Base-by-base conservation (phyloP, 2,329 filamentous ascomycete species). In the Stachybotrys elegans region DNA sequence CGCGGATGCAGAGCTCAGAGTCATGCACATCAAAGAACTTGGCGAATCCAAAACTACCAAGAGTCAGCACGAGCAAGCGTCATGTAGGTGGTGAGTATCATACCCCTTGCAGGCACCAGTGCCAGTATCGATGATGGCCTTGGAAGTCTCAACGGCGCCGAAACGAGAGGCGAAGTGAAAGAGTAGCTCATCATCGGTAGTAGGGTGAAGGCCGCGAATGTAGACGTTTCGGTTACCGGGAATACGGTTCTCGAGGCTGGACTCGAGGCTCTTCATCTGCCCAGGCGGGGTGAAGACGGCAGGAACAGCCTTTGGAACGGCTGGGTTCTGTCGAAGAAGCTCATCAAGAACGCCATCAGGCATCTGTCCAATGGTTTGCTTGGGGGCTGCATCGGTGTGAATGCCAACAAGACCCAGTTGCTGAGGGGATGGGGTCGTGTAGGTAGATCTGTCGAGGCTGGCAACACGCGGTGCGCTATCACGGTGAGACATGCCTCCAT, bases 21-120 rank as follows among this genome's bases (percentile, higher is more conserved):
- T 96, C 84, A 44, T 84, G 83, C 50, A 87, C 86, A 55, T 88
- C 86, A 63, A 79, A 86, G 65, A 95, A 98, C 67, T 96, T 95
- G 65, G 95, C 92, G 62, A 98, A 98, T 5, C 93, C 93, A 61
- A 97, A 98, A 13, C 93, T 97, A 56, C 14, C 36, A 7, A 39
- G 13, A 36, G n/a, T 21, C 4, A 29, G 35, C 14, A 14, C n/a
- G 6, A 21, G 19, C 21, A 44, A 35, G 38, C 12, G 8, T 39
- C 12, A 39, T 7, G 16, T 13, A 6, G 4, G 7, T 38, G 34
- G n/a, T 4, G 11, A 27, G 22, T 11, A 8, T 69, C 77, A 58
- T 70, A 95, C 93, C 93, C 93, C 71, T 98, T 98, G 80, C 93
- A 98, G 51, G 90, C 84, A 48, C 90, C 88, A 40, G 89, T 95